phyloP scores from a whole-genome alignment of 2,329 filamentous ascomycete genomes.

The Fusarium scirpi region DNA sequence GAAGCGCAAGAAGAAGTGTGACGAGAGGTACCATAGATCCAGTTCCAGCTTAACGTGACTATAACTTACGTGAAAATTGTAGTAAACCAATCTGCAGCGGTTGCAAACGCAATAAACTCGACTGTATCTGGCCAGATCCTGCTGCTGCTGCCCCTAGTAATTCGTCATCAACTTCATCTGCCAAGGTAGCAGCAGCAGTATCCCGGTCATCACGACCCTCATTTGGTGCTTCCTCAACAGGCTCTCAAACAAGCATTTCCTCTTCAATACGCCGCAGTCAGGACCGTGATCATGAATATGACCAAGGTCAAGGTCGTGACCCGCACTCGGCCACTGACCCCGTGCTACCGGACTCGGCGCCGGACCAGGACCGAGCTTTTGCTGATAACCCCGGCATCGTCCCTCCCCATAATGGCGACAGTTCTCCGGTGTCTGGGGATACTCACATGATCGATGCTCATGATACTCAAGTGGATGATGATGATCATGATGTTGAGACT shows the following conservation, averaged over 20 bases:
- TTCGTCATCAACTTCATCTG: constrained; percentile 20
- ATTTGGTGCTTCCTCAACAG: constrained; percentile 27
- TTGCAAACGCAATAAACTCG: constrained; percentile 64
- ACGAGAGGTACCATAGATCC: constrained; percentile 52
- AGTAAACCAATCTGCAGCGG: constrained; percentile 64
- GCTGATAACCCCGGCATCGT: constrained; percentile 8
- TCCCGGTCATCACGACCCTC: constrained; percentile 25
- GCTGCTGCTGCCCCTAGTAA: constrained; percentile 21
- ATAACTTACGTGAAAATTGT: constrained; percentile 18
- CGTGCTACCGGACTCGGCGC: constrained; percentile 22
- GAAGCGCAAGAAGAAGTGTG: constrained; percentile 66
- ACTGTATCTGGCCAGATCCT: constrained; percentile 61
- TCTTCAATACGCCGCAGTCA: constrained; percentile 19
- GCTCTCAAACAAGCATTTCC: constrained; percentile 16
- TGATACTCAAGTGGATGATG: constrained; percentile 32
- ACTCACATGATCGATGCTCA: constrained; percentile 44
- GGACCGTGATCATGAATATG: constrained; percentile 3
- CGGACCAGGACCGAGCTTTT: constrained; percentile 28
- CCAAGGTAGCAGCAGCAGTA: constrained; percentile 7
- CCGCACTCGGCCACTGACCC: constrained; percentile 32
- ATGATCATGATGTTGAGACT: constrained; percentile 20
- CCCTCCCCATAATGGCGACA: constrained; percentile 24
- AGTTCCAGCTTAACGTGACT: neutral
- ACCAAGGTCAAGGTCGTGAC: neutral
- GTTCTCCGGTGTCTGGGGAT: constrained; percentile 39